Conservation (phyloP, 345 rosid genomes). For the Erysimum cheiranthoides region DNA sequence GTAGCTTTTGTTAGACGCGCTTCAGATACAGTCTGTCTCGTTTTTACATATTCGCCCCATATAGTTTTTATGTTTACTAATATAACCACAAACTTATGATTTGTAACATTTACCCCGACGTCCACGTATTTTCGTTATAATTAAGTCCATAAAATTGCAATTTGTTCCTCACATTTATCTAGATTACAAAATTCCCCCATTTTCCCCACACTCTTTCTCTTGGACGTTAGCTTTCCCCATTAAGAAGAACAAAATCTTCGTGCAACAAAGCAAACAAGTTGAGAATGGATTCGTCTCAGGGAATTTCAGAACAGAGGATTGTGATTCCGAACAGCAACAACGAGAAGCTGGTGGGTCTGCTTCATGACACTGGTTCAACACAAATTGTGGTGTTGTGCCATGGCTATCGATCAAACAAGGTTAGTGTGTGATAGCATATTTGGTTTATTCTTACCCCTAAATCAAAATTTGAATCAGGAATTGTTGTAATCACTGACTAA, state of each 20-base stretch:
- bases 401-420: constrained; percentile 74
- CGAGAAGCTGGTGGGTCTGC: constrained; percentile 66
- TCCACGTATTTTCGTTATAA: too few relatives aligned
- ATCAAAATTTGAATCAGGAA: too few relatives aligned
- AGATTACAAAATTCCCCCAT: not conserved
- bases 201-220: not conserved
- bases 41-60: constrained; percentile 26
- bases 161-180: not conserved
- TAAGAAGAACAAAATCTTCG: constrained; percentile 12
- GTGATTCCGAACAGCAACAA: constrained; percentile 59
- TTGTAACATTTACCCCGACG: not conserved
- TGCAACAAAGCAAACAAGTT: constrained; percentile 11
- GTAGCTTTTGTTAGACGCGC: constrained; percentile 37
- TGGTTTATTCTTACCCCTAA: too few relatives aligned
- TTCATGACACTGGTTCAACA: constrained; percentile 71
- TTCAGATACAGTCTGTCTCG: not conserved
- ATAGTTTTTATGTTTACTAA: not conserved
- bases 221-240: constrained; percentile 13
- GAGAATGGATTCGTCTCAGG: constrained; percentile 51
- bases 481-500: too few relatives aligned
- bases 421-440: constrained; percentile 16
- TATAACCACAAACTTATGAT: not conserved
- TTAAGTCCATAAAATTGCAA: too few relatives aligned
- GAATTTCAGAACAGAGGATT: constrained; percentile 49
- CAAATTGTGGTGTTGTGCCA: constrained; percentile 74